These are phyloP conservation scores for Paratinospora sagittata DNA, from an alignment of 164 flowering plant genomes.

Conservation along the genomic window DNA sequence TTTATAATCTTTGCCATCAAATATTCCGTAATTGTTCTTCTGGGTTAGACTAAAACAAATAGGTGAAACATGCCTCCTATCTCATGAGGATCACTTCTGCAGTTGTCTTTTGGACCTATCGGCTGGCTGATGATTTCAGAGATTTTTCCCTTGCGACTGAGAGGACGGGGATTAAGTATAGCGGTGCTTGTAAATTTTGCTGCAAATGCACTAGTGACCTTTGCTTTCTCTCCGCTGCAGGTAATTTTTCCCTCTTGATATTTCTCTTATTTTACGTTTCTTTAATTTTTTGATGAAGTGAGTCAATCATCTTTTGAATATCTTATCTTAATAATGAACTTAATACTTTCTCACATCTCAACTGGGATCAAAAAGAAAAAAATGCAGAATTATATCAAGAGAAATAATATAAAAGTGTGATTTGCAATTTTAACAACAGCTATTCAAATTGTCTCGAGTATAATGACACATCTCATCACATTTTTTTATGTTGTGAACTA, in stretches of 20 bases:
- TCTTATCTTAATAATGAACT: no score
- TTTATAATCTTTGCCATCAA: not conserved
- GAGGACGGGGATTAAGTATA: constrained; percentile 80
- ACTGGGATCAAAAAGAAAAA: no score
- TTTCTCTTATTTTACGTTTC: not conserved
- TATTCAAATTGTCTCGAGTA: not conserved
- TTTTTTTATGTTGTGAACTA: not conserved
- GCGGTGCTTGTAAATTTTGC: constrained; percentile 93
- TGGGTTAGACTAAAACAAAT: not conserved
- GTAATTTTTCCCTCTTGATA: constrained; percentile 23
- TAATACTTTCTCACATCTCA: no score
- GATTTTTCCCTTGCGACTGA: constrained; percentile 74
- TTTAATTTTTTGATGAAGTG: not conserved
- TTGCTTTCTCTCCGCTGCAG: constrained; percentile 83
- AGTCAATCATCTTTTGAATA: not conserved
- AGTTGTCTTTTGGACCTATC: constrained; percentile 96
- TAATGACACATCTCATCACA: constrained; percentile 1
- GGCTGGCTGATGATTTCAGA: constrained; percentile 99
- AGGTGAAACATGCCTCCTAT: not conserved
- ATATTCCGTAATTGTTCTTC: not conserved
- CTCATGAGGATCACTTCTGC: constrained; percentile 27
- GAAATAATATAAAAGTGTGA: no score
- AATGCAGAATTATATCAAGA: no score
- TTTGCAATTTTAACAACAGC: no score
- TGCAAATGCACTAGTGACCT: constrained; percentile 88